Evolutionary conservation across 257 asterid genomes (phyloP).

Genomic region (Solanum sejunctum): DNA sequence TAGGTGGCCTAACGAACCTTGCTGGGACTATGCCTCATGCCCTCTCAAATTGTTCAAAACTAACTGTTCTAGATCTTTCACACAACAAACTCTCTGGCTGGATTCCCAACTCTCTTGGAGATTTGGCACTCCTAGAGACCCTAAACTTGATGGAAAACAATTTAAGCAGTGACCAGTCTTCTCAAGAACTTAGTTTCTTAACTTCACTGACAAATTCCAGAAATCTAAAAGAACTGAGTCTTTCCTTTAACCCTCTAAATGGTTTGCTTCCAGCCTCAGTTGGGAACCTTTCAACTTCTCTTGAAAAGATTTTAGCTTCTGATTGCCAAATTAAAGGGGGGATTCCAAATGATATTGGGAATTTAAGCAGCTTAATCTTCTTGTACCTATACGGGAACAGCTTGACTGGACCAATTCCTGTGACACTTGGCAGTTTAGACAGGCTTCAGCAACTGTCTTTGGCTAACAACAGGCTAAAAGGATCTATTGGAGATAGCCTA

Average conservation of each 20-base stretch:
- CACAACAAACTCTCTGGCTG: constrained; percentile 13
- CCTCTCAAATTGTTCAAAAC: constrained; percentile 8
- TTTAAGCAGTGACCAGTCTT: constrained; percentile 5
- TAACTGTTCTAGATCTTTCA: neutral
- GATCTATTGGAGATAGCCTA: neutral
- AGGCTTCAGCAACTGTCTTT: neutral
- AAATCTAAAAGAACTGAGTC: neutral
- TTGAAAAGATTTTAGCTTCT: neutral
- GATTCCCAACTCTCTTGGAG: constrained; percentile 24
- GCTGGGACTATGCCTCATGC: constrained; percentile 19
- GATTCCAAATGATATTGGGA: constrained; percentile 20
- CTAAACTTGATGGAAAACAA: constrained; percentile 17
- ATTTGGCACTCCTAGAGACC: constrained; percentile 9
- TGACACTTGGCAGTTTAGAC: neutral
- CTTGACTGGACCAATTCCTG: neutral
- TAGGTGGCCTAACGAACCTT: constrained; percentile 6
- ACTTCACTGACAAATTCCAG: constrained; percentile 1
- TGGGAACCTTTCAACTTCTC: constrained; percentile 20
- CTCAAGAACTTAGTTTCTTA: neutral
- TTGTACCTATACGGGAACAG: neutral
- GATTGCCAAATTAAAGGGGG: constrained; percentile 2
- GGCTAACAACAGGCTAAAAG: constrained; percentile 3
- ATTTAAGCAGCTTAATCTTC: neutral
- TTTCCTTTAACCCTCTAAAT: neutral
- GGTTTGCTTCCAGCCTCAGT: constrained; percentile 12